Base-by-base conservation (phyloP, 441 rosid species). In the Capsella rubella region DNA sequence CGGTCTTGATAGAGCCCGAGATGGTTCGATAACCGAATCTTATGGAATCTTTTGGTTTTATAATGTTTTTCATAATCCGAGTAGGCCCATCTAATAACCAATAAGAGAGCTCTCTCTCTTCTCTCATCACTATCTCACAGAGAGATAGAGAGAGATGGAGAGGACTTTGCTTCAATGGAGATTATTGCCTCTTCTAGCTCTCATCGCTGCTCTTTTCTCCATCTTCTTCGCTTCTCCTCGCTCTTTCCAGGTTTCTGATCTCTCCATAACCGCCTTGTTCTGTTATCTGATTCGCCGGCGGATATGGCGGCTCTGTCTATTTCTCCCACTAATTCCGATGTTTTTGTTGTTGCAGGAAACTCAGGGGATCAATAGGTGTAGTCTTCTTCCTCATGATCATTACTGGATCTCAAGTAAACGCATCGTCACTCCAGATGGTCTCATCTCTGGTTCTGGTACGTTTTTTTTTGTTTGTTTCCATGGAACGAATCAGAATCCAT, bases 361-460 rank as follows among this genome's bases (percentile, higher is more conserved):
- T 34, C 46, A 71, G 40, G 42, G 28, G 62, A 69, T 66, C 2
- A 67, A 67, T 2, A 84, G 53, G 6, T 95, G 99, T 61, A 89
- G 97, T 78, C 92, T 91, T 57, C 82, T 91, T 80, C 85, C 88
- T 60, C 63, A 83, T 54, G 80, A 78, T 29, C 96, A 90, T 73
- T 95, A 77, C 77, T 93, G 92, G 93, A 82, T 95, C 55, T 83
- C 79, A 35, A 87, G 99, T 78, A 87, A 83, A 79, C 89, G 85
- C 4, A 85, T 92, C 69, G 89, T 91, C 62, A 91, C 96, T 14
- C 93, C 92, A 0, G 71, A 71, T 18, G 93, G 91, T 42, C 68
- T 90, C 54, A 84, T 92, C 74, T 83, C 96, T 34, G 97, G 93
- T 39, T 96, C 97, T 81, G 96, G 99, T 92, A 69, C 43, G 79